phyloP scores from a whole-genome alignment of 129 eudicot species.

The Arctium lappa region DNA sequence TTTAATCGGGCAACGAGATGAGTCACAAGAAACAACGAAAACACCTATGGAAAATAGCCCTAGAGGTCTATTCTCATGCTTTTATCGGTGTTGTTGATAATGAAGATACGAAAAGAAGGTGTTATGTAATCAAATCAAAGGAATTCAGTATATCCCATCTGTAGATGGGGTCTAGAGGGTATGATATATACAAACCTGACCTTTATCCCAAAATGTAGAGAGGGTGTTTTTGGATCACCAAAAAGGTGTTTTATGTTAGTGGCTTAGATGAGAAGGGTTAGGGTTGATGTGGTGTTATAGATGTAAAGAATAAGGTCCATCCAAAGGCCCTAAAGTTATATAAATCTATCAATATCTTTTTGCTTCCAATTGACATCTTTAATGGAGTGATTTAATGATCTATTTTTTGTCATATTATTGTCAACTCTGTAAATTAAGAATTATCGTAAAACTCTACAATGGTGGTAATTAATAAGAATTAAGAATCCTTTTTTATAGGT shows the following conservation, averaged over 20 bases:
- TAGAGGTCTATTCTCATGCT: constrained; percentile 59
- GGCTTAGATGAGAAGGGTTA: constrained; percentile 9
- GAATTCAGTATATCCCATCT: neutral
- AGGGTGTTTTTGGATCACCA: neutral
- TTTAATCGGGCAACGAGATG: constrained; percentile 40
- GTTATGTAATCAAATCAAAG: neutral
- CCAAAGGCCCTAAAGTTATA: constrained; percentile 45
- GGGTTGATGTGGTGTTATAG: constrained; percentile 34
- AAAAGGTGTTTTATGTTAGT: neutral
- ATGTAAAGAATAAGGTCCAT: constrained; percentile 49
- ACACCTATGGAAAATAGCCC: constrained; percentile 43
- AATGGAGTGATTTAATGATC: too few relatives aligned
- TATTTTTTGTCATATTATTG: too few relatives aligned
- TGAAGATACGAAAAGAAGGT: neutral
- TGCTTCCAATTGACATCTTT: too few relatives aligned
- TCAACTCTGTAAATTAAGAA: too few relatives aligned
- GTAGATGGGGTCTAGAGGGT: neutral
- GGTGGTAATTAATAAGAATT: too few relatives aligned
- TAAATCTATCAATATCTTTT: neutral
- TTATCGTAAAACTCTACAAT: too few relatives aligned
- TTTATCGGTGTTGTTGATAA: constrained; percentile 44
- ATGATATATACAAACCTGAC: neutral
- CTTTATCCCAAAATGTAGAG: neutral
- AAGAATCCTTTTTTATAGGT: too few relatives aligned
- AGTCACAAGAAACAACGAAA: constrained; percentile 49